Conservation (phyloP, 2,329 filamentous ascomycete genomes). For the Cordyceps militaris region DNA sequence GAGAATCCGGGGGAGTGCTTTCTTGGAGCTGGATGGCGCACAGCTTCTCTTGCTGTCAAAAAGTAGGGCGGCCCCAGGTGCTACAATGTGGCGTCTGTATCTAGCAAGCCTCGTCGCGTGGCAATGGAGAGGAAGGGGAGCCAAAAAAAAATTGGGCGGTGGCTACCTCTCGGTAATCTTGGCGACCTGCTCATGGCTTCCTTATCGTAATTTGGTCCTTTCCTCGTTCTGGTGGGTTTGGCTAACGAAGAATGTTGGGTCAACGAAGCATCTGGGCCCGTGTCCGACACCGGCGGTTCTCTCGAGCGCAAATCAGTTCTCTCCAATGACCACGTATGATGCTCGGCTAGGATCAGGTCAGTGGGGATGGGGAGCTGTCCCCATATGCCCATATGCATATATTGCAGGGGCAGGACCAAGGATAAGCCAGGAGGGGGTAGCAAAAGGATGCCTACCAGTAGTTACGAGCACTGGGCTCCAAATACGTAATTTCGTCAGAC, state of each 20-base stretch:
- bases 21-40: background rate
- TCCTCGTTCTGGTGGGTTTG: background rate
- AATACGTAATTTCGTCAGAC: background rate
- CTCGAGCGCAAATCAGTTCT: background rate
- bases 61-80: background rate
- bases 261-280: background rate
- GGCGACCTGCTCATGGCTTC: background rate
- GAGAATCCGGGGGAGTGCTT: background rate
- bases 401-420: constrained; percentile 3
- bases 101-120: constrained; percentile 13
- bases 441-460: background rate
- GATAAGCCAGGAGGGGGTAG: background rate
- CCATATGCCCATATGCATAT: background rate
- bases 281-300: background rate
- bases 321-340: constrained; percentile 1
- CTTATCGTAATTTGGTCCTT: background rate
- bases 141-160: constrained; percentile 5
- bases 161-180: constrained; percentile 11
- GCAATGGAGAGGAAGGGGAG: constrained; percentile 9
- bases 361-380: background rate
- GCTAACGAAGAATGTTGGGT: background rate
- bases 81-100: constrained; percentile 12
- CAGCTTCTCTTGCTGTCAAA: constrained; percentile 8
- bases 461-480: too few species aligned
- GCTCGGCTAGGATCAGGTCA: constrained; percentile 1